Evolutionary conservation across 2,329 filamentous ascomycete genomes (phyloP), one percentile per base, ranked within the genome.

Genomic region (Sporothrix curviconia): DNA sequence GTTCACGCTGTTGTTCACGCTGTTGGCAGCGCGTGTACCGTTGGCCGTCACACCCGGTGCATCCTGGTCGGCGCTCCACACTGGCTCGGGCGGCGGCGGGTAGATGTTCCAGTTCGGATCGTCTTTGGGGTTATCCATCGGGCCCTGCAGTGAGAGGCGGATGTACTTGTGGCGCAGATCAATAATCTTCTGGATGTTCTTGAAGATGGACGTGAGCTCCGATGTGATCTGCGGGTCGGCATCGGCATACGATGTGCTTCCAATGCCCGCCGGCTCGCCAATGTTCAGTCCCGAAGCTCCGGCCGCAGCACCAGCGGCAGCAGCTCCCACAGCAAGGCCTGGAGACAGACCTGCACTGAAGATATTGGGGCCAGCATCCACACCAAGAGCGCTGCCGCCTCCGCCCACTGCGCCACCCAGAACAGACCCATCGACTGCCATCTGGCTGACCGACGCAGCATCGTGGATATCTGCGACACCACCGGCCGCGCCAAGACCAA

Each of bases 91-190:
- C 4, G 92, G 92, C 14, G 89, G 84, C 9, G 94, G 94, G 66
- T 97, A 97, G 44, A 99, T 90, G 55, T 81, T 79, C 92, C 92
- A 99, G 51, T 78, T 81, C 0, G 85, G 80, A 17, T 87, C 82
- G 68, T 97, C 91, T 65, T 90, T 90, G 1, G 94, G 94, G 64
- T 97, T 96, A 68, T 96, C 90, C 12, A 83, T 80, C 7, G 86
- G 80, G 9, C 87, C 82, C 68, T 99, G 94, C 19, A 92, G 76
- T 0, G 94, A 97, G 15, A 96, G 73, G 1, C 83, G 77, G 54
- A 97, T 89, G 71, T 97, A 99, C 66, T 90, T 95, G 69, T 91
- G 86, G 60, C 94, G 84, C 40, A 92, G 78, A 65, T 96, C 90
- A 46, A 96, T 73, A n/a, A 97, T 83, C 64, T 87, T 87, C 69